Conservation (phyloP, 495 filamentous ascomycete genomes). For the Penicillium cataractarum region DNA sequence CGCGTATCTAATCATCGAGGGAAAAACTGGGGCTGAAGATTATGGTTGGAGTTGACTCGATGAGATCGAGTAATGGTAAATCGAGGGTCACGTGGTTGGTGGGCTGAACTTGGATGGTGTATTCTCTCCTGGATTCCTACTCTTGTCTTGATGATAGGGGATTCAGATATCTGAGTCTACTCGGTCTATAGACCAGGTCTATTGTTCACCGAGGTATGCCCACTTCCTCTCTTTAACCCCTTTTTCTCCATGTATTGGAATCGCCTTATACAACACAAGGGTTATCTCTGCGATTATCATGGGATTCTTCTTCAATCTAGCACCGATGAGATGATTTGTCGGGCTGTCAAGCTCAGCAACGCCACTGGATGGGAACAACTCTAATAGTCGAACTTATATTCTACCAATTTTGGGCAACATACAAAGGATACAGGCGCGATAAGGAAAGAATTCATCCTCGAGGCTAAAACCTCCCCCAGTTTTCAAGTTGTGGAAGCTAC, state of each 20-base stretch:
- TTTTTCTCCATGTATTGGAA: too few species aligned
- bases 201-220: too few species aligned
- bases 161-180: too few species aligned
- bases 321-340: neutral
- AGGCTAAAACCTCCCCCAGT: neutral
- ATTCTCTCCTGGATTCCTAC: too few species aligned
- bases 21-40: slow-evolving; percentile 19
- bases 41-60: slow-evolving; percentile 40
- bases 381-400: neutral
- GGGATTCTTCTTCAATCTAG: too few species aligned
- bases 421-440: neutral
- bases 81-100: slow-evolving; percentile 22
- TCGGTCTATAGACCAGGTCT: too few species aligned
- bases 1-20: slow-evolving; percentile 30
- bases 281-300: too few species aligned
- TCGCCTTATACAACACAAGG: too few species aligned
- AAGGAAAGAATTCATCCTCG: neutral
- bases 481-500: neutral
- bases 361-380: neutral
- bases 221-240: too few species aligned
- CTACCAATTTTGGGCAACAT: neutral
- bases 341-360: neutral
- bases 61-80: slow-evolving; percentile 46
- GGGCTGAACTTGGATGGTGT: too few species aligned
- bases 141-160: too few species aligned